phyloP scores from a whole-genome alignment of 805 yeast genomes.

The Metschnikowia corniflorae region DNA sequence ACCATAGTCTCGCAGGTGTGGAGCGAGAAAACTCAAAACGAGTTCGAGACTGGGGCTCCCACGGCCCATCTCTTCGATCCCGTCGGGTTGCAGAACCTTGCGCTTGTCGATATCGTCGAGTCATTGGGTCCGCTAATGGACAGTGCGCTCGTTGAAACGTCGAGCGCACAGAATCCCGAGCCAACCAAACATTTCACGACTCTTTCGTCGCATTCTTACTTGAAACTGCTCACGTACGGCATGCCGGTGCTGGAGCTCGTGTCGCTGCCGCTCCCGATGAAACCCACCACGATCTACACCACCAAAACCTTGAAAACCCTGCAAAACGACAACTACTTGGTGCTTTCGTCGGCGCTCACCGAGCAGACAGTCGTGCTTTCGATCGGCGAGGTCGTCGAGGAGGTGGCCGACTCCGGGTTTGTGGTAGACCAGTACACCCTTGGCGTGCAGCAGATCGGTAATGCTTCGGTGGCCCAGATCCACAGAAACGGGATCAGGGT shows the following conservation, averaged over 20 bases:
- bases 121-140: conserved; percentile 51
- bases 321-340: conserved; percentile 56
- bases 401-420: conserved; percentile 66
- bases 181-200: conserved; percentile 24
- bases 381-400: conserved; percentile 78
- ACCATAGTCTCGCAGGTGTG: conserved; percentile 10
- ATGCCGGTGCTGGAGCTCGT: conserved; percentile 60
- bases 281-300: conserved; percentile 62
- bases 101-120: conserved; percentile 49
- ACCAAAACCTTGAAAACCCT: conserved; percentile 46
- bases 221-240: conserved; percentile 54
- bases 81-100: conserved; percentile 50
- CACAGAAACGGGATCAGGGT: conserved; percentile 69
- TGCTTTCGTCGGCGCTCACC: conserved; percentile 52
- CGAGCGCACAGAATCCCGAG: conserved; percentile 12
- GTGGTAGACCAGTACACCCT: conserved; percentile 56
- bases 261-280: conserved; percentile 69
- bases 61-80: conserved; percentile 21
- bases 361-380: conserved; percentile 70
- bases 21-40: conserved; percentile 3
- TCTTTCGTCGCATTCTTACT: conserved; percentile 40
- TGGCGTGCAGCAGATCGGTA: conserved; percentile 66
- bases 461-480: conserved; percentile 62
- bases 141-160: conserved; percentile 19
- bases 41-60: background rate